These are phyloP conservation scores for Lachancea mirantina DNA, from an alignment of 805 yeast species.

Conservation along the genomic window DNA sequence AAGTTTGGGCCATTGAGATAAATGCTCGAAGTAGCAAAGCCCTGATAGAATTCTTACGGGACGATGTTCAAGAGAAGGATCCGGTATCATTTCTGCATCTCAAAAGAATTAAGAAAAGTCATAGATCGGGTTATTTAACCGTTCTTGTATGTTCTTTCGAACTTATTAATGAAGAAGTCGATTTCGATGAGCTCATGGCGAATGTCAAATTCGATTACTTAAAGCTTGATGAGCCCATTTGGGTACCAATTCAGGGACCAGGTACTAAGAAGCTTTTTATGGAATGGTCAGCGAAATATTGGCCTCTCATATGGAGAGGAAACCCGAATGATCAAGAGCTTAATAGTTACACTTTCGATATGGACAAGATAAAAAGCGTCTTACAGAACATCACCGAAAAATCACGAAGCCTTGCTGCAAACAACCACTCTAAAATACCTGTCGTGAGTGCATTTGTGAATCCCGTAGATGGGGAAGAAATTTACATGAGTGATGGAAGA, in stretches of 20 bases:
- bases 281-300: slow-evolving; percentile 58
- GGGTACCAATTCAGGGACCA: slow-evolving; percentile 61
- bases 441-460: slow-evolving; percentile 59
- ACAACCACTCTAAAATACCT: slow-evolving; percentile 30
- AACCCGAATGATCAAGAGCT: slow-evolving; percentile 71
- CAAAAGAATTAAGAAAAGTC: slow-evolving; percentile 46
- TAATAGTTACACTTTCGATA: slow-evolving; percentile 47
- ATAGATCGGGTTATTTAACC: slow-evolving; percentile 8
- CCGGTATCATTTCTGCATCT: slow-evolving; percentile 32
- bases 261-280: slow-evolving; percentile 56
- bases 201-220: slow-evolving; percentile 14
- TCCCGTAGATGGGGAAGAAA: slow-evolving; percentile 38
- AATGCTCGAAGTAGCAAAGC: slow-evolving; percentile 31
- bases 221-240: slow-evolving; percentile 14
- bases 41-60: slow-evolving; percentile 16
- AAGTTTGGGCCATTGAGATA: slow-evolving; percentile 45
- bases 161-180: slow-evolving; percentile 24
- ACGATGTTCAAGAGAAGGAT: slow-evolving; percentile 22
- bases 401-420: slow-evolving; percentile 15
- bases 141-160: slow-evolving; percentile 44
- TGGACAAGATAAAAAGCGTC: slow-evolving; percentile 34
- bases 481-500: slow-evolving; percentile 37
- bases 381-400: slow-evolving; percentile 24
- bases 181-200: slow-evolving; percentile 19
- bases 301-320: slow-evolving; percentile 96